Percentiles rank a stretch among this genome's conserved stretches.
These are phyloP conservation scores for Arabidopsis hybrid DNA, from an alignment of 441 rosid genomes.

Conservation along the genomic window DNA sequence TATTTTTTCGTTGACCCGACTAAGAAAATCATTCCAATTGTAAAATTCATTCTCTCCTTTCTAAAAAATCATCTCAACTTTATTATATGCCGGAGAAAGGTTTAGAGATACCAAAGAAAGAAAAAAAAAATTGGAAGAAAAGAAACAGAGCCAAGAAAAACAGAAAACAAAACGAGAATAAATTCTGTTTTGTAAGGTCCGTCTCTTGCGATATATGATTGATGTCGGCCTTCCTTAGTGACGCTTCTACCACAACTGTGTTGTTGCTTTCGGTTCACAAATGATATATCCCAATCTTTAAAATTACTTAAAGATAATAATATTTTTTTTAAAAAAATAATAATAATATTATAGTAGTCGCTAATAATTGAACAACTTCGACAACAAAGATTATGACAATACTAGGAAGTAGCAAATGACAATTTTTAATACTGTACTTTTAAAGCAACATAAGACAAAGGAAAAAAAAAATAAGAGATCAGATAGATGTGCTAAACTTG, in stretches of 20 bases:
- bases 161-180: background rate
- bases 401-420: background rate
- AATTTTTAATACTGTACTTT: background rate
- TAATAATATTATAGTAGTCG: background rate
- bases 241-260: background rate
- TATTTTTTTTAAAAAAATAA: too few species aligned
- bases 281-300: background rate
- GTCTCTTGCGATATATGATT: background rate
- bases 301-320: background rate
- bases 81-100: background rate
- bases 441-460: background rate
- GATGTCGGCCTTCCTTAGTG: background rate
- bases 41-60: background rate
- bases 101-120: background rate
- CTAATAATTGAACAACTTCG: background rate
- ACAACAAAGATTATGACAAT: slow-evolving; percentile 12
- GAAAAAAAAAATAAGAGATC: background rate
- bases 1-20: slow-evolving; percentile 6
- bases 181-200: background rate
- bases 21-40: background rate
- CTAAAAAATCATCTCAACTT: background rate
- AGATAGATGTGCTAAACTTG: too few species aligned
- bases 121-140: background rate
- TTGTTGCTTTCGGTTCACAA: background rate
- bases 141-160: background rate